Evolutionary conservation across 352 stramenopile genomes (phyloP).

Genomic region (Elongisporangium prolatum): DNA sequence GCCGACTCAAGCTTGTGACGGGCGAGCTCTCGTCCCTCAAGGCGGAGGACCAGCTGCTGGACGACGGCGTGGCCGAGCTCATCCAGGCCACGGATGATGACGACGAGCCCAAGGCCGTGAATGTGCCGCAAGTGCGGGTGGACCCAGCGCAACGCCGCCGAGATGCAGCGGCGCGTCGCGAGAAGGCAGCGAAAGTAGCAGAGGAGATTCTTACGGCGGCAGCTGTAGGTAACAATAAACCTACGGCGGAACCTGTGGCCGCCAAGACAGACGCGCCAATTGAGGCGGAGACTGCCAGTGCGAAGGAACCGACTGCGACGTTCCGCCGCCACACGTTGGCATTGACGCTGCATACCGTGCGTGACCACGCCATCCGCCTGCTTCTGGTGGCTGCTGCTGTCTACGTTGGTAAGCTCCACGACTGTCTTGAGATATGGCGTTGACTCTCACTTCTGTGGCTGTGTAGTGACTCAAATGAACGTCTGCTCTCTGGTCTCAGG

Average conservation of each 20-base stretch:
- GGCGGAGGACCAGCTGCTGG: constrained; percentile 29
- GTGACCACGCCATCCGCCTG: constrained; percentile 61
- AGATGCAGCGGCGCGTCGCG: constrained; percentile 54
- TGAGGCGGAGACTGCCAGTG: background rate
- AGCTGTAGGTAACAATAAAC: background rate
- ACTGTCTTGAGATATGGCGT: background rate
- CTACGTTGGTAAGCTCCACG: constrained; percentile 32
- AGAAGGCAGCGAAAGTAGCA: constrained; percentile 54
- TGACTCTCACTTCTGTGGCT: background rate
- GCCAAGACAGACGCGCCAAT: constrained; percentile 2
- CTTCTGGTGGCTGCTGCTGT: constrained; percentile 40
- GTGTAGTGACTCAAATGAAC: background rate
- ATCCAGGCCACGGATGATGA: constrained; percentile 12
- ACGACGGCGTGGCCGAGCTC: constrained; percentile 44
- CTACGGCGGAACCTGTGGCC: background rate
- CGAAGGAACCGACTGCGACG: constrained; percentile 4
- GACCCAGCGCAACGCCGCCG: constrained; percentile 61
- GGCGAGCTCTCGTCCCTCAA: constrained; percentile 60
- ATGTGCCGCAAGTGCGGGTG: constrained; percentile 16
- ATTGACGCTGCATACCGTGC: constrained; percentile 38
- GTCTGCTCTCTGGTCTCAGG: constrained; percentile 2
- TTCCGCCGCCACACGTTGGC: constrained; percentile 54
- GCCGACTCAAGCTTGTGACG: constrained; percentile 61
- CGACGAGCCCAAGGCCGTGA: constrained; percentile 1
- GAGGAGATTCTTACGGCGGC: constrained; percentile 38